A percentile compares a stretch with the other conserved stretches of the same genome.
These are phyloP conservation scores for Mycena olivaceomarginata DNA, from an alignment of 768 basidiomycete species.

Conservation along the genomic window DNA sequence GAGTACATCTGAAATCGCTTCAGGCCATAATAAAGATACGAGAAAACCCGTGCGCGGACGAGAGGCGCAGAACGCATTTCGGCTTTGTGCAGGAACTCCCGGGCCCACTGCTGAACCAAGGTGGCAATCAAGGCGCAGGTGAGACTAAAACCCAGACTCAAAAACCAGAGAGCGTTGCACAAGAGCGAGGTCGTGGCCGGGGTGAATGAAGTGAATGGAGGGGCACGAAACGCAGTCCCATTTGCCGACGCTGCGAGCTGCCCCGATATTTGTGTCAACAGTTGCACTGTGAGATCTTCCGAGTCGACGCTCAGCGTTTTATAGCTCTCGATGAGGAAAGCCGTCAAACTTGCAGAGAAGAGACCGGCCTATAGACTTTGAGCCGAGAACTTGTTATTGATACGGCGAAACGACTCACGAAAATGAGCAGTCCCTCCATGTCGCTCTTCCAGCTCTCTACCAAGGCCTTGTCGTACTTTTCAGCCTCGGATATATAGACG, in stretches of 20 bases:
- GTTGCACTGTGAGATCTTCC: not conserved
- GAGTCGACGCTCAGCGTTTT: not conserved
- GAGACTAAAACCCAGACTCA: not conserved
- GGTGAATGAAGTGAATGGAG: not conserved
- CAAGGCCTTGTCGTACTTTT: no score
- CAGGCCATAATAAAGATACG: not conserved
- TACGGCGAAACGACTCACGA: not conserved
- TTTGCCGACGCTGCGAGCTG: not conserved
- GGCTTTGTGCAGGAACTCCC: not conserved
- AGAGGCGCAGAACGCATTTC: not conserved
- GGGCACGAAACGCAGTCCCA: not conserved
- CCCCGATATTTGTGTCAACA: not conserved
- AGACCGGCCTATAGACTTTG: not conserved
- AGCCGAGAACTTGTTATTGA: no score
- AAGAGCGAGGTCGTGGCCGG: not conserved
- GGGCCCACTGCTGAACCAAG: not conserved
- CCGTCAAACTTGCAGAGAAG: not conserved
- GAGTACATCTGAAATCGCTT: not conserved
- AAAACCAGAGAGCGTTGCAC: not conserved
- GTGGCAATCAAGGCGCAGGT: not conserved
- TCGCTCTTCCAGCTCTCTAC: no score
- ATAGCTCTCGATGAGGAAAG: not conserved
- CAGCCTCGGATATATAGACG: no score
- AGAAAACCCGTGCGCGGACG: not conserved
- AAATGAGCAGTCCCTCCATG: not conserved